Evolutionary conservation across 768 basidiomycete species (phyloP), one percentile per base, ranked within the genome.

Genomic region (Collybia nuda): DNA sequence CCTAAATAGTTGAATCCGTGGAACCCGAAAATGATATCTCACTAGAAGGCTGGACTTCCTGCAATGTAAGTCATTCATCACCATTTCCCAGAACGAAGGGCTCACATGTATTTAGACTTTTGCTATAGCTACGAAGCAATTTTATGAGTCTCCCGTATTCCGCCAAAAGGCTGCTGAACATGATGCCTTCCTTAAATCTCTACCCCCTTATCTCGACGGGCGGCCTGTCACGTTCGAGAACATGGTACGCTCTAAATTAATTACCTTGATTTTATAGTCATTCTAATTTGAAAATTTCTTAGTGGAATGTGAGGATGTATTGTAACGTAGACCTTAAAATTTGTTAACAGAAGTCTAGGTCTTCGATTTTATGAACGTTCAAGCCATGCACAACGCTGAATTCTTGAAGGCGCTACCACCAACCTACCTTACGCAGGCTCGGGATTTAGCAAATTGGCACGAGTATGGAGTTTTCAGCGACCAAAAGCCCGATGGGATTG

Each of bases 331-430:
- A 23, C 38, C 22, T 18, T 49, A 9, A 21, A 19, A 44, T 39
- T 2, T 40, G 11, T 35, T 44, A 8, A 35, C 32, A 17, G 23
- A 21, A 5, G 12, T 32, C 14, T 32, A 86, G 84, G 76, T 88
- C 45, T 88, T 69, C 61, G 85, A 88, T 57, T 89, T 78, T 55
- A 82, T 90, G 75, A 88, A 87, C 60, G 85, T 90, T 45, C 75
- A 86, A 58, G 74, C 59, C 39, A 84, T 86, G 45, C 86, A 91
- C 65, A 83, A 88, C 51, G 69, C 69, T 21, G 73, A 72, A 0
- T 90, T 87, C 53, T 58, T 69, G 9, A 46, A 67, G 0, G 52
- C 50, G 0, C 70, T 88, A 2, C 82, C 85, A 7, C 32, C 66
- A 1, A 72, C 72, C 0, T 79, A 70, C 56, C 71, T 86, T 11